Evolutionary conservation across 768 basidiomycete species (phyloP).

Genomic region (Pulveroboletus ravenelii): DNA sequence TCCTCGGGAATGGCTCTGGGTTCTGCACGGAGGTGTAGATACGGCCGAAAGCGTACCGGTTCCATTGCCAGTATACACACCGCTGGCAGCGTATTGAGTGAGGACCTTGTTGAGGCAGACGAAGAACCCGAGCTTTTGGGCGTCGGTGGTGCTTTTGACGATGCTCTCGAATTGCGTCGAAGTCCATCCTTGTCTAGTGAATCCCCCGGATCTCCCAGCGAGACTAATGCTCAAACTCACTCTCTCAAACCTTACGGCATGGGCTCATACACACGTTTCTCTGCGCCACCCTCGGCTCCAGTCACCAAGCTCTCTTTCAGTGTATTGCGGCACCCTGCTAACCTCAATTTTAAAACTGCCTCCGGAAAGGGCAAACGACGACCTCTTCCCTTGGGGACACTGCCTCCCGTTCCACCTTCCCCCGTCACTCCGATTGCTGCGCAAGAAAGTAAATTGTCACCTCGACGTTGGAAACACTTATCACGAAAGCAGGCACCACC

Average conservation of each 20-base stretch:
- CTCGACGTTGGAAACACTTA: slow-evolving; percentile 44
- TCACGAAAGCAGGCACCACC: slow-evolving; percentile 53
- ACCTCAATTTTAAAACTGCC: slow-evolving; percentile 45
- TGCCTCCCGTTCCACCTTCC: slow-evolving; percentile 72
- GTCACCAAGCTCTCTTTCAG: slow-evolving; percentile 56
- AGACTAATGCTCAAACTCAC: slow-evolving; percentile 21
- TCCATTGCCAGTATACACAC: slow-evolving; percentile 73
- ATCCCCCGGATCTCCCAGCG: slow-evolving; percentile 33
- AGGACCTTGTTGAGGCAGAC: slow-evolving; percentile 77
- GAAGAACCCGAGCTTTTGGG: slow-evolving; percentile 72
- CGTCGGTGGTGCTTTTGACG: slow-evolving; percentile 60
- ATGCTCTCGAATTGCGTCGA: slow-evolving; percentile 30
- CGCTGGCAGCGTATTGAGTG: slow-evolving; percentile 65
- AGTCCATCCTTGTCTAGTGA: slow-evolving; percentile 34
- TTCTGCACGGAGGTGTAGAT: slow-evolving; percentile 59
- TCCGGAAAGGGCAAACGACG: slow-evolving; percentile 55
- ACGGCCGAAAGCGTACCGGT: slow-evolving; percentile 66
- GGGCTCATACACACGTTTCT: slow-evolving; percentile 5
- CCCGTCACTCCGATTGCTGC: slow-evolving; percentile 53
- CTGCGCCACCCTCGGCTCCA: slow-evolving; percentile 49
- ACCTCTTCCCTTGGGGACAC: slow-evolving; percentile 54
- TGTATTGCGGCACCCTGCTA: slow-evolving; percentile 40
- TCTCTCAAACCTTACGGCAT: slow-evolving; percentile 19
- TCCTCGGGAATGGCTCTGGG: slow-evolving; percentile 70
- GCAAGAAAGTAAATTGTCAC: slow-evolving; percentile 25